A percentile compares a stretch with the other conserved stretches of the same genome.
These are phyloP conservation scores for Populus euphratica DNA, from an alignment of 345 rosid genomes.

Conservation along the genomic window DNA sequence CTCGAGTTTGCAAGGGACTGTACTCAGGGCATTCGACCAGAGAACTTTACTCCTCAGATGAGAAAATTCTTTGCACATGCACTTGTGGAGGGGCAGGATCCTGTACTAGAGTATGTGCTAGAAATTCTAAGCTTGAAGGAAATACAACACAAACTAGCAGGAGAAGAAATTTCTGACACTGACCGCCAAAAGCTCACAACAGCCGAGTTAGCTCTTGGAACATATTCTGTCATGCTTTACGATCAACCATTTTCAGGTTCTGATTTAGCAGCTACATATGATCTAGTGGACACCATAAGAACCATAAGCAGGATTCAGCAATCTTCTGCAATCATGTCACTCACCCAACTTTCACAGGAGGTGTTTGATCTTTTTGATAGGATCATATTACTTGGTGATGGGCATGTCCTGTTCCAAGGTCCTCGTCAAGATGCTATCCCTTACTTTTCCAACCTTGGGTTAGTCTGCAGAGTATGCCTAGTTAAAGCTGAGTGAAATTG, in stretches of 20 bases:
- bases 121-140: slow-evolving; percentile 30
- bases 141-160: slow-evolving; percentile 24
- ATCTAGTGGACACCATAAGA: slow-evolving; percentile 28
- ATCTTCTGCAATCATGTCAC: slow-evolving; percentile 30
- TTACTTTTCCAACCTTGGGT: slow-evolving; percentile 32
- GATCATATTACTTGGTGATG: slow-evolving; percentile 23
- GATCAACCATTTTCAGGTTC: slow-evolving; percentile 33
- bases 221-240: slow-evolving; percentile 31
- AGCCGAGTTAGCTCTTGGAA: slow-evolving; percentile 31
- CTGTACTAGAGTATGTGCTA: slow-evolving; percentile 31
- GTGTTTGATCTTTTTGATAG: slow-evolving; percentile 30
- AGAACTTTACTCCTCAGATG: slow-evolving; percentile 38
- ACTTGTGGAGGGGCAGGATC: slow-evolving; percentile 39
- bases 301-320: slow-evolving; percentile 37
- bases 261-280: slow-evolving; percentile 25
- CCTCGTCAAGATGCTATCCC: slow-evolving; percentile 33
- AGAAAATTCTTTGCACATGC: slow-evolving; percentile 41
- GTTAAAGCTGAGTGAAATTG: background rate
- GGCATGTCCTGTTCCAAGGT: slow-evolving; percentile 31
- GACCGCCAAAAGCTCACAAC: slow-evolving; percentile 35
- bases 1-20: slow-evolving; percentile 43
- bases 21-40: slow-evolving; percentile 32
- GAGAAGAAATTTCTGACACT: slow-evolving; percentile 28
- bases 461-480: background rate
- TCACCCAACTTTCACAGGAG: slow-evolving; percentile 26